Percentiles rank a stretch among this genome's conserved stretches.
Evolutionary conservation across 305 asterid genomes (phyloP).

Genomic region (Ilex paraguariensis): DNA sequence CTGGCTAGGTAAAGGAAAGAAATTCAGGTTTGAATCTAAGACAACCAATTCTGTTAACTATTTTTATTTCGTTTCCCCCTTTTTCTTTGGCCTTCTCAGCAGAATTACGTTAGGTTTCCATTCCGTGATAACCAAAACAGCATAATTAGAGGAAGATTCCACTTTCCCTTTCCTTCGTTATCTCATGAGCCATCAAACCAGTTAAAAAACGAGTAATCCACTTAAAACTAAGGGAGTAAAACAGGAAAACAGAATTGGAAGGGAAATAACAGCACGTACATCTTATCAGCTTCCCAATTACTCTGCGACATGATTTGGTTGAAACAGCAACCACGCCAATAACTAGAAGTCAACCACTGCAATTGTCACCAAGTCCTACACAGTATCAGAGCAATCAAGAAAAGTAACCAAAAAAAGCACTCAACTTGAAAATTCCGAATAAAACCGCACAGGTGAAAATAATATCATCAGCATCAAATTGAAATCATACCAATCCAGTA

Average conservation of each 20-base stretch:
- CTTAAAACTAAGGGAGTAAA: too few relatives aligned
- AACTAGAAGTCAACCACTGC: constrained; percentile 13
- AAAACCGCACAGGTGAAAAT: background rate
- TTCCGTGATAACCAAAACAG: too few relatives aligned
- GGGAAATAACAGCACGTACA: constrained; percentile 36
- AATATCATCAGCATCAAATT: background rate
- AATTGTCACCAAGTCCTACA: constrained; percentile 21
- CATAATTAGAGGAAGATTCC: too few relatives aligned
- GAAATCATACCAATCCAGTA: constrained; percentile 28
- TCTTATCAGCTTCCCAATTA: constrained; percentile 99
- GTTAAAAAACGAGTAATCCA: too few relatives aligned
- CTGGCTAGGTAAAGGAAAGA: background rate
- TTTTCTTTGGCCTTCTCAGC: too few relatives aligned
- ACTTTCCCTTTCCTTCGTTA: too few relatives aligned
- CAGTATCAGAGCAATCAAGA: constrained; percentile 11
- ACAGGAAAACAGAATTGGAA: constrained; percentile 9
- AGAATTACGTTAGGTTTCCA: too few relatives aligned
- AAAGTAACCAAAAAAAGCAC: background rate
- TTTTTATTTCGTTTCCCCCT: too few relatives aligned
- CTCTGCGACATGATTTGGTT: constrained; percentile 77
- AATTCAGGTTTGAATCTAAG: background rate
- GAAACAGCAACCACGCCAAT: background rate
- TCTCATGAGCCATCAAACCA: too few relatives aligned
- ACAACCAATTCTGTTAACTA: background rate
- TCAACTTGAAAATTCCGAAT: background rate